Percentiles rank a stretch among this genome's conserved stretches.
These are phyloP conservation scores for Bassia scoparia DNA, from an alignment of 148 eudicot genomes.

Conservation along the genomic window DNA sequence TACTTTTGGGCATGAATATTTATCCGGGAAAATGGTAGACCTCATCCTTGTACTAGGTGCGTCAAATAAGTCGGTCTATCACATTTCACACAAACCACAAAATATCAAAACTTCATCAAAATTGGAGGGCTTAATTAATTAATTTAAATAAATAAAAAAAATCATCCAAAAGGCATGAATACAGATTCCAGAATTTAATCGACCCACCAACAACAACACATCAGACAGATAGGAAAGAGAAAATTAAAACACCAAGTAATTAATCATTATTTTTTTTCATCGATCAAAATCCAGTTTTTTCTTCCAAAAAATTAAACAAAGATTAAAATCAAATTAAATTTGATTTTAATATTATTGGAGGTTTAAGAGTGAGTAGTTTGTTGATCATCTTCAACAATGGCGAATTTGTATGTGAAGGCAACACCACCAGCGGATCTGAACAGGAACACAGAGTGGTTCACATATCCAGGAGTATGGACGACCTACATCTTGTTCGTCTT, in stretches of 20 bases:
- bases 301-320: neutral
- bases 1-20: no score
- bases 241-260: neutral
- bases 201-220: no score
- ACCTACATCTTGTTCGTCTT: conserved; percentile 67
- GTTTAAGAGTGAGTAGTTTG: neutral
- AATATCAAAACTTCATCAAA: no score
- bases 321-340: neutral
- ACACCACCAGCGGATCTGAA: conserved; percentile 76
- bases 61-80: no score
- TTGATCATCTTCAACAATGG: conserved; percentile 34
- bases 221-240: no score
- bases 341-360: neutral
- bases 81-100: no score
- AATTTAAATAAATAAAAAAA: no score
- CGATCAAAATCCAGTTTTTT: neutral
- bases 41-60: no score
- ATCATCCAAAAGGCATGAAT: no score
- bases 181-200: no score
- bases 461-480: conserved; percentile 88
- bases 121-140: no score
- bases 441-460: conserved; percentile 86
- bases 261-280: neutral
- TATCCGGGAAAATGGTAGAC: no score
- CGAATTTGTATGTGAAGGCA: conserved; percentile 70